Base-by-base conservation (phyloP, 169 alveolate species). In the Blepharisma undulans region DNA sequence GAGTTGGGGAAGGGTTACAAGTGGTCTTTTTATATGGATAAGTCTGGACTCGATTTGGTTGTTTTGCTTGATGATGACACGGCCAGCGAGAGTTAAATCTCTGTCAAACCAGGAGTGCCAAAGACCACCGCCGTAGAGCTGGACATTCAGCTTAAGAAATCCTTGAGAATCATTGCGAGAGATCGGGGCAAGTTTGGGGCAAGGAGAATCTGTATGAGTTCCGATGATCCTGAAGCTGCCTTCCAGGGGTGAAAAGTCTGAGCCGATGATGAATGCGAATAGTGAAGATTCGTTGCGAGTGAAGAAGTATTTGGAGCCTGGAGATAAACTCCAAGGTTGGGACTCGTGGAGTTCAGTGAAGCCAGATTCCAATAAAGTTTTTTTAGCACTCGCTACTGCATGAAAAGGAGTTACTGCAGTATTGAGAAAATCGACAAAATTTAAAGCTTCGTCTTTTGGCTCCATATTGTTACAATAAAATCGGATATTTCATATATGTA, bases 51-150 rank as follows among this genome's bases (percentile, higher is more conserved):
- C 93, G 8, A 86, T 71, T 21, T 29, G 81, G 76, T 95, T 93
- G n/a, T 96, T 96, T 48, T 96, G 95, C 66, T 97, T 95, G 78
- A 95, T 97, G 12, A 98, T 96, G 27, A 99, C 99, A 93, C 98
- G 97, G 25, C 99, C 99, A 25, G 99, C 99, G 12, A 98, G 76
- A 16, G 99, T 99, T 21, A 99, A 93, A 88, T 98, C 99, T 91
- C 99, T 96, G 82, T 99, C 99, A 92, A 99, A 96, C 99, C 99
- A 99, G 14, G 99, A 98, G 84, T 98, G 99, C 99, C 99, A 99
- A 25, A 99, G 95, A 18, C 99, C 99, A 18, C 99, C 99, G 4
- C 99, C 99, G 95, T 99, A 99, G 29, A 97, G 93, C 82, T 97
- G 96, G 18, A 98, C 98, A 87, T 98, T 97, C 30, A 98, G 93